Evolutionary conservation across 2,329 filamentous ascomycete genomes (phyloP).

Genomic region (Ramularia collo-cygni): DNA sequence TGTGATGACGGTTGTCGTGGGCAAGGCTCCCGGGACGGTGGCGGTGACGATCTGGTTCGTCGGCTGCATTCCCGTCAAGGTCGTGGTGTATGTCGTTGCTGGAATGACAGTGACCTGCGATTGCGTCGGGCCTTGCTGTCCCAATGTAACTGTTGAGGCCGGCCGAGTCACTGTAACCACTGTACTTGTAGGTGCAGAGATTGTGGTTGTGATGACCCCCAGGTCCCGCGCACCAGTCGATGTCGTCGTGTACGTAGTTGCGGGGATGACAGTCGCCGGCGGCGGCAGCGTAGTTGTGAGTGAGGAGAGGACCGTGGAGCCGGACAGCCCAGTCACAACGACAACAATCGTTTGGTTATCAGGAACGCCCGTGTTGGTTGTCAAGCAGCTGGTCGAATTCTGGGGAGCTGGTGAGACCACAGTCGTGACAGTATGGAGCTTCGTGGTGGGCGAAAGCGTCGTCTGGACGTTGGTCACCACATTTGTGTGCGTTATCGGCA

Average conservation of each 20-base stretch:
- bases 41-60: background rate
- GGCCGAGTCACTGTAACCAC: background rate
- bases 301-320: slow-evolving; percentile 3
- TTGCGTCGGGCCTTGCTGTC: too few relatives aligned
- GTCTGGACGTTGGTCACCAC: too few relatives aligned
- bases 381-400: too few relatives aligned
- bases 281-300: background rate
- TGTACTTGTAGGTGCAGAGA: background rate
- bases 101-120: slow-evolving; percentile 1
- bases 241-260: background rate
- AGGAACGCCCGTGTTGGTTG: slow-evolving; percentile 6
- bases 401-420: too few relatives aligned
- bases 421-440: too few relatives aligned
- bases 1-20: slow-evolving; percentile 3
- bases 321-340: slow-evolving; percentile 13
- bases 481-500: too few relatives aligned
- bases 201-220: background rate
- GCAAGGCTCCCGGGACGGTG: background rate
- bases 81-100: slow-evolving; percentile 6
- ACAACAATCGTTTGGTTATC: slow-evolving; percentile 9
- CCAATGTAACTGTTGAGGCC: background rate
- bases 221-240: slow-evolving; percentile 1
- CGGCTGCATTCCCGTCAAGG: slow-evolving; percentile 1
- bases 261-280: background rate
- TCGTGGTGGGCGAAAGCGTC: too few relatives aligned